A percentile compares a stretch with the other conserved stretches of the same genome.
Conservation (phyloP, 305 asterid genomes). For the Rubia peregrina region DNA sequence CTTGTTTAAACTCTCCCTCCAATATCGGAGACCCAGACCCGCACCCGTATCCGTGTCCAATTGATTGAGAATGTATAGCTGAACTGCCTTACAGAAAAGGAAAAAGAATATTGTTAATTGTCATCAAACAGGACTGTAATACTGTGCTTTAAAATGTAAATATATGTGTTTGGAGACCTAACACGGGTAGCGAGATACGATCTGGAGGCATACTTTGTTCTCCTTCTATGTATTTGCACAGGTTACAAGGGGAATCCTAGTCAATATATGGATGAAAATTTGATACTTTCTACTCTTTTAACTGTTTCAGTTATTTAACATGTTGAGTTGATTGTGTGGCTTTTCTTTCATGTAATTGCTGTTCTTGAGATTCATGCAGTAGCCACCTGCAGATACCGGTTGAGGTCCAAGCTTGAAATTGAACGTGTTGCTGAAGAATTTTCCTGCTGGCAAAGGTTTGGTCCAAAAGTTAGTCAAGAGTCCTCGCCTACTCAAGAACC, state of each 20-base stretch:
- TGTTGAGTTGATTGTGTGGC: not conserved
- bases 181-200: no score
- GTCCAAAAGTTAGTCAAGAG: slow-evolving; percentile 35
- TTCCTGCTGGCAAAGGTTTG: slow-evolving; percentile 85
- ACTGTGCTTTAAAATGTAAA: not conserved
- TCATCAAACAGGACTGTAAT: no score
- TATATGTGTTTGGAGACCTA: no score
- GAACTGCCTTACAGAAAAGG: not conserved
- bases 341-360: not conserved
- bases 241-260: not conserved
- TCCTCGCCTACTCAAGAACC: slow-evolving; percentile 40
- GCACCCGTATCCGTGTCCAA: no score
- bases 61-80: no score
- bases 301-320: not conserved
- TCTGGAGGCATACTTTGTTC: no score
- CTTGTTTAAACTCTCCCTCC: slow-evolving; percentile 27
- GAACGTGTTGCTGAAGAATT: slow-evolving; percentile 54
- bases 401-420: slow-evolving; percentile 82
- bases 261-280: not conserved
- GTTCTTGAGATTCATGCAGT: not conserved
- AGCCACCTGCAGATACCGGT: slow-evolving; percentile 47
- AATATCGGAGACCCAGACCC: slow-evolving; percentile 23
- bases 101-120: not conserved
- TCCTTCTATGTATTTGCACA: not conserved
- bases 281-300: not conserved